Evolutionary conservation across 495 filamentous ascomycete species (phyloP).

Genomic region (Penicillium maclennaniae): DNA sequence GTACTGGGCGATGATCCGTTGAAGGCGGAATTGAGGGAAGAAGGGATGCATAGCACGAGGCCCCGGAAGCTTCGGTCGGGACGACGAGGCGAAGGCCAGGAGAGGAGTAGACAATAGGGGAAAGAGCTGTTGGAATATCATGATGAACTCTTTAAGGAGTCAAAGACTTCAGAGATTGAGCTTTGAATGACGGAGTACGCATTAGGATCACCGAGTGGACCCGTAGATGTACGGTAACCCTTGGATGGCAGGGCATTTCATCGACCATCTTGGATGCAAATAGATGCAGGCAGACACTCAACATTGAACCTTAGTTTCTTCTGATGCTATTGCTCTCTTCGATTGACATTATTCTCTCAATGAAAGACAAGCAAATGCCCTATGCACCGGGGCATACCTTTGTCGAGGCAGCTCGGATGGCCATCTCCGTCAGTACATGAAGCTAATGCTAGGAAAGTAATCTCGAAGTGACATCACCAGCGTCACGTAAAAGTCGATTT

Average conservation of each 20-base stretch:
- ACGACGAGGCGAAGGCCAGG: not conserved
- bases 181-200: not conserved
- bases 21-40: not conserved
- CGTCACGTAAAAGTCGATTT: not conserved
- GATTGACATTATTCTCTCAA: not conserved
- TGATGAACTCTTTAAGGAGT: not conserved
- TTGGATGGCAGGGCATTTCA: no score
- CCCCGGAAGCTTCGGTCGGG: not conserved
- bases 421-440: no score
- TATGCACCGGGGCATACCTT: no score
- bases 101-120: not conserved
- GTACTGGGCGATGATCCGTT: slow-evolving; percentile 1
- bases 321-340: not conserved
- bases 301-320: not conserved
- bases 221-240: no score
- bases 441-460: not conserved
- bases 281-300: not conserved
- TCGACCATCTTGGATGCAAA: not conserved
- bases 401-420: no score
- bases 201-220: no score
- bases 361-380: no score
- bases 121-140: not conserved
- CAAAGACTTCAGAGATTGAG: not conserved
- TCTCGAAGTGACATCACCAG: not conserved
- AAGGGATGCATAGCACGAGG: slow-evolving; percentile 1